Evolutionary conservation across 345 rosid species (phyloP), one percentile per base, ranked within the genome.

Genomic region (Abelmoschus esculentus): DNA sequence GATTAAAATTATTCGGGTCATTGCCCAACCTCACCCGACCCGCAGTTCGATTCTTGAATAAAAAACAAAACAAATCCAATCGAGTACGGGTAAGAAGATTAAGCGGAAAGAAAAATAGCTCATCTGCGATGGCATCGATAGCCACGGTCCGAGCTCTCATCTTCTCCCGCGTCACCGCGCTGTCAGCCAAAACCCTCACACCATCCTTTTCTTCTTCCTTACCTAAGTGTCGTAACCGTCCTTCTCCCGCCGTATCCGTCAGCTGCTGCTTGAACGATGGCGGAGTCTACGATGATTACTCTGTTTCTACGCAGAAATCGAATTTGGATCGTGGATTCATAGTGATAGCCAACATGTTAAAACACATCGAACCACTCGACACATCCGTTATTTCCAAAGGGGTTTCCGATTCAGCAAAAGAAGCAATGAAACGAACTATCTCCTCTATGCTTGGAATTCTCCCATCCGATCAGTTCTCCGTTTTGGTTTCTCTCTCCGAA

Each of bases 381-480:
- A 87, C 76, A 5, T 86, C 87, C 69, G 86, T 82, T 32, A 84
- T 90, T 75, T 89, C 97, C 56, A 86, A 90, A 82, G 84, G 88
- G 53, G 79, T 93, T 73, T 93, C 98, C 54, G 93, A 87, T 79
- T 84, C 93, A 49, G 88, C 97, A 29, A 89, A 81, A 86, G 97
- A 85, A 55, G 90, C 98, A 0, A 93, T 93, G 96, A 93, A 93
- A 77, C 90, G 86, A 82, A 90, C 98, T 69, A 87, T 93, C 44
- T 90, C 97, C 0, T 73, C 93, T 32, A 93, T 93, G 97, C 89
- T 93, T 1, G 98, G 98, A 3, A 82, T 93, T 62, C 92, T 93
- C n/a, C 98, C 98, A 11, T 93, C 97, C 8, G 87, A 86, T 76
- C 90, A 87, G 15, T 90, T 93, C 80, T 67, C 86, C 53, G 89